A percentile compares a stretch with the other conserved stretches of the same genome.
These are phyloP conservation scores for Diaporthe batatas DNA, from an alignment of 2,329 filamentous ascomycete genomes.

Conservation along the genomic window DNA sequence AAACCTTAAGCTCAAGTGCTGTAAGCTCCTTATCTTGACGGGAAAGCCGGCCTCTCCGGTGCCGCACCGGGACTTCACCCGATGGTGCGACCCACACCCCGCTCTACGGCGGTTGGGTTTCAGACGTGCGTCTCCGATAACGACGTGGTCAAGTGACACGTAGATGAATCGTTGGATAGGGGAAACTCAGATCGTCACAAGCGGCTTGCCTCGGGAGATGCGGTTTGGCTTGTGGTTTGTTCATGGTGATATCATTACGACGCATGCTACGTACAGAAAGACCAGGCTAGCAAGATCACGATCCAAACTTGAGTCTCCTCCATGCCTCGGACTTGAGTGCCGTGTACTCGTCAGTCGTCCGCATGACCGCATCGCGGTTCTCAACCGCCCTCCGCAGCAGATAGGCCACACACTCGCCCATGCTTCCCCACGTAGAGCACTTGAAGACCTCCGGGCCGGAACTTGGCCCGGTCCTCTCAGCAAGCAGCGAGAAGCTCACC, in stretches of 20 bases:
- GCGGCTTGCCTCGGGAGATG: neutral
- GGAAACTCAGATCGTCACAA: neutral
- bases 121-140: neutral
- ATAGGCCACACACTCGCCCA: conserved; percentile 56
- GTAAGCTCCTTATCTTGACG: conserved; percentile 6
- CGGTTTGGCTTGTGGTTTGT: neutral
- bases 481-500: conserved; percentile 63
- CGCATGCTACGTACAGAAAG: neutral
- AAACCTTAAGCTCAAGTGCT: neutral
- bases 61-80: conserved; percentile 8
- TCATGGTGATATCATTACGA: neutral
- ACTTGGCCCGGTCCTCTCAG: conserved; percentile 49
- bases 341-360: conserved; percentile 48
- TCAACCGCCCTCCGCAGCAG: conserved; percentile 54
- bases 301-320: conserved; percentile 37
- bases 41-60: conserved; percentile 11
- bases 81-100: conserved; percentile 3
- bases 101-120: neutral
- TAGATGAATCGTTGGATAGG: neutral
- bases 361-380: conserved; percentile 54
- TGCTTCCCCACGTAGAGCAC: conserved; percentile 56
- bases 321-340: conserved; percentile 44
- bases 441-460: conserved; percentile 53
- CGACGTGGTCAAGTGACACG: neutral
- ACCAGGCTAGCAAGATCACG: neutral